Evolutionary conservation across 2,329 filamentous ascomycete species (phyloP).

Genomic region (Aspergillus hortae): DNA sequence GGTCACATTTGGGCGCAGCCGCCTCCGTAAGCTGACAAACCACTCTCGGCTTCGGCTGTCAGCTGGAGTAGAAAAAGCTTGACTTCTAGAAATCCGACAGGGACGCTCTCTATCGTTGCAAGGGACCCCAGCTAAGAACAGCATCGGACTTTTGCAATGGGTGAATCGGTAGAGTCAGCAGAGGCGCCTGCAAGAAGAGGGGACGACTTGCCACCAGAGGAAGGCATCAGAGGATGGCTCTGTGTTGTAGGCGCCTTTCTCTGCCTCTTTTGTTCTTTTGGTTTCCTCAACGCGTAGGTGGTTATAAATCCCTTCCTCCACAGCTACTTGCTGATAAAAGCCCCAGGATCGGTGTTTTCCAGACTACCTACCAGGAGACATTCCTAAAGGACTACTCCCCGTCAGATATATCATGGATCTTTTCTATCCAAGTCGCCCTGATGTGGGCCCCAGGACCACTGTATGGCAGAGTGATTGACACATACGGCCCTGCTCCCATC

Average conservation of each 20-base stretch:
- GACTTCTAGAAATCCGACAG: not conserved
- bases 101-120: not conserved
- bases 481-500: conserved; percentile 56
- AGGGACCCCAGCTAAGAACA: not conserved
- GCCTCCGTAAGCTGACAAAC: not conserved
- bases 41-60: not conserved
- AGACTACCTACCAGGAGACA: conserved; percentile 3
- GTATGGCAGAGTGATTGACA: conserved; percentile 60
- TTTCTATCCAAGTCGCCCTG: conserved; percentile 5
- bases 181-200: not conserved
- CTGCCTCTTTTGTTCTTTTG: conserved; percentile 1
- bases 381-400: conserved; percentile 1
- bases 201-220: not conserved
- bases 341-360: conserved; percentile 1
- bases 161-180: not conserved
- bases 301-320: no score
- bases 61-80: not conserved
- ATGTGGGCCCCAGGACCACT: conserved; percentile 37
- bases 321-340: not conserved
- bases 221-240: not conserved
- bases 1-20: not conserved
- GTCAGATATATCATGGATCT: conserved; percentile 5
- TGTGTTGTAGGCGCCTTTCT: not conserved
- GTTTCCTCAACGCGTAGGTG: not conserved
- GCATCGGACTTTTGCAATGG: not conserved